phyloP scores from a whole-genome alignment of 495 filamentous ascomycete genomes.

The Xylaria sp. region DNA sequence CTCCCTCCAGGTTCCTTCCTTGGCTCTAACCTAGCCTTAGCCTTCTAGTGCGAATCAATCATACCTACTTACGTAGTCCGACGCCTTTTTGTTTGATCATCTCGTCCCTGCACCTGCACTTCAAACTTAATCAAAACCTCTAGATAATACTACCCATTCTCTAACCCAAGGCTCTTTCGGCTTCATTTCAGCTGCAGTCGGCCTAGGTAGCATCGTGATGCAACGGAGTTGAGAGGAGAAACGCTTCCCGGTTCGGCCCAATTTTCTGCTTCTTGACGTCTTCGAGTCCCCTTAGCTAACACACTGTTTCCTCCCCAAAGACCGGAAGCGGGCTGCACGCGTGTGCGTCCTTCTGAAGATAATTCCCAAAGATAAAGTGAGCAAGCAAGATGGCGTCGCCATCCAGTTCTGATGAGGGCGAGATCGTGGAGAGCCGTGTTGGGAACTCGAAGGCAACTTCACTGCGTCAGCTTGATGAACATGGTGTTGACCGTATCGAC shows the following conservation, averaged over 20 bases:
- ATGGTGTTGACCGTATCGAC: slow-evolving; percentile 71
- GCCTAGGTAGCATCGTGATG: slow-evolving; percentile 28
- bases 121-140: background rate
- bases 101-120: slow-evolving; percentile 3
- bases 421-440: slow-evolving; percentile 78
- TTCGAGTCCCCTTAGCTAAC: slow-evolving; percentile 39
- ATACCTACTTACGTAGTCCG: background rate
- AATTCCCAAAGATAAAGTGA: slow-evolving; percentile 39
- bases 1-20: background rate
- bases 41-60: background rate
- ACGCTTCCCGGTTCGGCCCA: slow-evolving; percentile 56
- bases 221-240: slow-evolving; percentile 43
- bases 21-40: background rate
- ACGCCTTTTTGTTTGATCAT: slow-evolving; percentile 18
- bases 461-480: slow-evolving; percentile 59
- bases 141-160: background rate
- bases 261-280: slow-evolving; percentile 44
- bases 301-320: slow-evolving; percentile 34
- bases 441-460: slow-evolving; percentile 66
- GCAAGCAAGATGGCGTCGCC: slow-evolving; percentile 55
- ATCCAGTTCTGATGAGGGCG: slow-evolving; percentile 77
- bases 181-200: slow-evolving; percentile 2
- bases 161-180: background rate
- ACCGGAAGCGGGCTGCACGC: slow-evolving; percentile 34
- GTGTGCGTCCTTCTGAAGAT: slow-evolving; percentile 35